Base-by-base conservation (phyloP, 2,329 filamentous ascomycete species). In the Botrytis pseudocinerea region DNA sequence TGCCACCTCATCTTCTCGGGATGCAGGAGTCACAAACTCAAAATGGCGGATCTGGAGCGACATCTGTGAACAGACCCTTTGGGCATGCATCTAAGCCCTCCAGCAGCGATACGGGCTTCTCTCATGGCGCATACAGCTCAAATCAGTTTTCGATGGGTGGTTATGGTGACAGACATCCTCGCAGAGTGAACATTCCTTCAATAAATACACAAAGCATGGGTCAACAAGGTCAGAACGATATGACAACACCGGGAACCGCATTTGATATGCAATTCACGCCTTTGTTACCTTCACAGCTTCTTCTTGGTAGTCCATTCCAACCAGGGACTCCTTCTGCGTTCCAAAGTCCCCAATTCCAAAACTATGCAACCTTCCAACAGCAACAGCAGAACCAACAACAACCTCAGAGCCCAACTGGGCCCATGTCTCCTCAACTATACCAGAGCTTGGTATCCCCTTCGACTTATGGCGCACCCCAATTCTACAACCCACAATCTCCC, bases 221-320 rank as follows among this genome's bases (percentile, higher is more conserved):
- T 77, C 86, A 82, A 73, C 83, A 84, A 68, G 84, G 83, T 71
- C 84, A 86, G 74, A 88, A 87, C 79, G 94, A 97, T 76, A 90
- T 97, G 89, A 87, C 92, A 77, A 95, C 93, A 38, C 95, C 96
- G 25, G 94, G 93, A 61, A 95, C 94, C 70, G 94, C 89, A 61
- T 97, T 94, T 81, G 96, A 98, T 81, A 98, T 98, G 95, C 96
- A 98, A 84, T 98, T 98, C 83, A 98, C 96, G 18, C 95, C 96
- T 76, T 88, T 99, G 77, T 89, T 99, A 54, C 96, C 96, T 51
- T 98, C 95, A 48, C 94, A 98, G 84, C 87, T 99, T 78, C 90
- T 99, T 40, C 91, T 98, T 69, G 96, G 96, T 65, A 98, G 94
- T 83, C 96, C 96, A 28, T 98, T 98, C 84, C 96, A 98, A 84